Evolutionary conservation across 352 stramenopile species (phyloP).

Genomic region (Globisporangium takayamanum): DNA sequence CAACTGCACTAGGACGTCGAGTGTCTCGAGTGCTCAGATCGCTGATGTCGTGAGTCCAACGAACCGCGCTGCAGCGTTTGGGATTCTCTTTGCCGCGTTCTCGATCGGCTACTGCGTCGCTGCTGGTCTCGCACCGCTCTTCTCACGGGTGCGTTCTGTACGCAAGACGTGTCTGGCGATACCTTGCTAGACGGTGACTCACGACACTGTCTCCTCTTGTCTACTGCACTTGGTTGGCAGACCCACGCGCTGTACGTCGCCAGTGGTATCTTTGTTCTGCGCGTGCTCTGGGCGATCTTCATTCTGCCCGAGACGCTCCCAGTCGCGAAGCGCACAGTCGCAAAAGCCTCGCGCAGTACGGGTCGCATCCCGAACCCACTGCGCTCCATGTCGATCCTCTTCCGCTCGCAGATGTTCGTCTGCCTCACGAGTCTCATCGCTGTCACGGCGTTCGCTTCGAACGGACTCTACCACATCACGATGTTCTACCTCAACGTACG

Average conservation of each 20-base stretch:
- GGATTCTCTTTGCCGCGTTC: slow-evolving; percentile 43
- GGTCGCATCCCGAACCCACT: slow-evolving; percentile 43
- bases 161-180: not conserved
- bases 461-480: slow-evolving; percentile 52
- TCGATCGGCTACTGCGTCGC: slow-evolving; percentile 52
- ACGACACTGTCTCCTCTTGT: too few species aligned
- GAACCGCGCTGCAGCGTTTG: slow-evolving; percentile 50
- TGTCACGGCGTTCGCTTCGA: slow-evolving; percentile 58
- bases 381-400: slow-evolving; percentile 56
- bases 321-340: slow-evolving; percentile 21
- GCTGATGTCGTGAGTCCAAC: slow-evolving; percentile 51
- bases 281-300: slow-evolving; percentile 47
- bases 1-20: slow-evolving; percentile 28
- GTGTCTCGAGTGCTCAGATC: slow-evolving; percentile 49
- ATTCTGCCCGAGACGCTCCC: slow-evolving; percentile 58
- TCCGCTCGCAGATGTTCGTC: slow-evolving; percentile 55
- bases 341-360: slow-evolving; percentile 4
- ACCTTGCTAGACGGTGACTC: not conserved
- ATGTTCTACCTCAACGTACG: slow-evolving; percentile 70
- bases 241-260: slow-evolving; percentile 42
- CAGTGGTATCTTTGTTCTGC: slow-evolving; percentile 35
- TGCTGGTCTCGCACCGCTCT: slow-evolving; percentile 44
- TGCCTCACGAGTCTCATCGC: slow-evolving; percentile 58
- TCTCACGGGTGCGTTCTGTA: slow-evolving; percentile 28
- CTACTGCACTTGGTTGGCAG: slow-evolving; percentile 12